These are phyloP conservation scores for Exophiala sp. DNA, from an alignment of 2,329 filamentous ascomycete genomes.

Conservation along the genomic window DNA sequence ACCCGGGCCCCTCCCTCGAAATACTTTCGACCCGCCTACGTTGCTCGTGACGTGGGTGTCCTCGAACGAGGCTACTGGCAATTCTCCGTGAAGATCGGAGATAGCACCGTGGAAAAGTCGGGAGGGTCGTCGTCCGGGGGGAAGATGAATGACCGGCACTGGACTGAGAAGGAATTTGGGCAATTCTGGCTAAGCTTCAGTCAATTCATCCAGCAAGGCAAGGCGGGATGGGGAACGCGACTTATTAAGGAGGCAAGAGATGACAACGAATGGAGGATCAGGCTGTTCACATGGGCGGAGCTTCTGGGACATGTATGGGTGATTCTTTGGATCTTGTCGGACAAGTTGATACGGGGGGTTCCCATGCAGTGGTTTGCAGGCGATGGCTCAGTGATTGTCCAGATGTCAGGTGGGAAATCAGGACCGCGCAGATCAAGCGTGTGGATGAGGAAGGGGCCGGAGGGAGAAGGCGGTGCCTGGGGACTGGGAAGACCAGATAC, in stretches of 20 bases:
- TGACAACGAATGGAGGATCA: conserved; percentile 38
- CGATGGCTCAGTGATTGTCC: conserved; percentile 16
- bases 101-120: background rate
- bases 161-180: conserved; percentile 35
- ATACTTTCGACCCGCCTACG: conserved; percentile 49
- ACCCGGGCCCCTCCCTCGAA: conserved; percentile 47
- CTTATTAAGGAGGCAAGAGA: conserved; percentile 32
- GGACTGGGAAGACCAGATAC: conserved; percentile 2
- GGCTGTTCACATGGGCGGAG: conserved; percentile 73
- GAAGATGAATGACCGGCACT: conserved; percentile 21
- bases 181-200: conserved; percentile 41
- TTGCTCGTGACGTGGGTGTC: conserved; percentile 46
- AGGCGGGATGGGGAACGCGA: conserved; percentile 44
- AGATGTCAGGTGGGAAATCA: conserved; percentile 18
- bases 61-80: conserved; percentile 77
- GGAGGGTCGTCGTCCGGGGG: conserved; percentile 36
- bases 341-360: conserved; percentile 14
- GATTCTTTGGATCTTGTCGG: conserved; percentile 48
- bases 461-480: conserved; percentile 15
- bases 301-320: conserved; percentile 67
- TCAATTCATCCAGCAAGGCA: conserved; percentile 36
- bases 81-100: conserved; percentile 53
- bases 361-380: conserved; percentile 22
- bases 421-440: background rate
- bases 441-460: conserved; percentile 12